Evolutionary conservation across 179 eudicot species (phyloP).

Genomic region (Actinidia arguta): DNA sequence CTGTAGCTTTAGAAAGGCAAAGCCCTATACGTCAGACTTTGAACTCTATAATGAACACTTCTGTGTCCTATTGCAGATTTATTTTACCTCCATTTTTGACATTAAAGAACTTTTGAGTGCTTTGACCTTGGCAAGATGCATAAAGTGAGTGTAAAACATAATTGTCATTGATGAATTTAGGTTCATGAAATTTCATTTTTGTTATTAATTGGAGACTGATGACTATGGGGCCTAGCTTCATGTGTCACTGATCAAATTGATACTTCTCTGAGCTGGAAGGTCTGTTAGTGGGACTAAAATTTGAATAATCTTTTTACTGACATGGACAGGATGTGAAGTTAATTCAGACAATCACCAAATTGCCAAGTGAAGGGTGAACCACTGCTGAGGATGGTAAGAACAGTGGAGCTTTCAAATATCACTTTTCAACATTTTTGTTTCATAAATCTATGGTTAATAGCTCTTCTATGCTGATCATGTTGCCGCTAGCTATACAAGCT

Average conservation of each 20-base stretch:
- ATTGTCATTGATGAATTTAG: neutral
- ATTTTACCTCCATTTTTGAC: slow-evolving; percentile 75
- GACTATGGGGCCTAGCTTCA: slow-evolving; percentile 87
- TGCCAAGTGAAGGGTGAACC: slow-evolving; percentile 95
- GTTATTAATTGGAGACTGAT: slow-evolving; percentile 48
- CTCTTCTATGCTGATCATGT: slow-evolving; percentile 25
- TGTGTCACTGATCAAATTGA: slow-evolving; percentile 91
- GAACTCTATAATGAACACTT: no score
- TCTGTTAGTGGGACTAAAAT: slow-evolving; percentile 20
- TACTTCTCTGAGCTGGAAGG: slow-evolving; percentile 93
- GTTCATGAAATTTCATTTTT: neutral
- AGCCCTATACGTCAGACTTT: neutral
- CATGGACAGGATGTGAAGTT: slow-evolving; percentile 80
- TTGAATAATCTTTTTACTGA: neutral
- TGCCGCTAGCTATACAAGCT: slow-evolving; percentile 79
- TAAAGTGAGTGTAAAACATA: slow-evolving; percentile 47
- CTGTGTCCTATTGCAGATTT: slow-evolving; percentile 67
- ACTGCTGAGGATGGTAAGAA: slow-evolving; percentile 86
- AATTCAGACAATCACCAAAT: slow-evolving; percentile 82
- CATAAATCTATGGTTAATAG: neutral
- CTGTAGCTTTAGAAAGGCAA: neutral
- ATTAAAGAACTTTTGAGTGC: slow-evolving; percentile 92
- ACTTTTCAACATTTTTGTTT: neutral
- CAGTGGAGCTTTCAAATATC: neutral
- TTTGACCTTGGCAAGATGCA: slow-evolving; percentile 85